These are phyloP conservation scores for Xylaria sp. DNA, from an alignment of 2,329 filamentous ascomycete genomes.

Conservation along the genomic window DNA sequence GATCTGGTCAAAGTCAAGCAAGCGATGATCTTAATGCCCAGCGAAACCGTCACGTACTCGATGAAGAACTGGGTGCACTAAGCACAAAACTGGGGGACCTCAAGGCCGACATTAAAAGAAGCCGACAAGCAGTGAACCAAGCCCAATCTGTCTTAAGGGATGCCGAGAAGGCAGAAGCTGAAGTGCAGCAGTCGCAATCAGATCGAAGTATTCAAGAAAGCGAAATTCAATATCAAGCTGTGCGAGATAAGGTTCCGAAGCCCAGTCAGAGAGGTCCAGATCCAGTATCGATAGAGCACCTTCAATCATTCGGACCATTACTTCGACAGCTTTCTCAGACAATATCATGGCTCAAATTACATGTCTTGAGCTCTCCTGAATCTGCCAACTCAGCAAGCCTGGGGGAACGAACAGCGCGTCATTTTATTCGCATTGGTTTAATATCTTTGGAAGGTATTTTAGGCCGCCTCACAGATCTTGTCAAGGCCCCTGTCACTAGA, in stretches of 20 bases:
- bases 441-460: constrained; percentile 19
- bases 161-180: constrained; percentile 21
- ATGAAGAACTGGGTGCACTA: not conserved
- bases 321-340: constrained; percentile 15
- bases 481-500: not conserved
- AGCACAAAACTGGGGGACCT: constrained; percentile 19
- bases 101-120: constrained; percentile 21
- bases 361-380: not conserved
- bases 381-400: not conserved
- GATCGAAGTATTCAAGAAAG: constrained; percentile 5
- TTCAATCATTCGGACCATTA: constrained; percentile 15
- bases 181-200: not conserved
- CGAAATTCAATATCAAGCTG: constrained; percentile 2
- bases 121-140: constrained; percentile 23
- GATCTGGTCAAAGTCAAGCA: not conserved
- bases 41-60: not conserved
- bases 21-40: not conserved
- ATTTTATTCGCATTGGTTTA: constrained; percentile 25
- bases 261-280: not conserved
- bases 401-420: not conserved
- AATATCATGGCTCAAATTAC: constrained; percentile 21
- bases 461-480: constrained; percentile 1
- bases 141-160: constrained; percentile 24
- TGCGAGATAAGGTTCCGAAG: constrained; percentile 15
- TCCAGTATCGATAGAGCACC: constrained; percentile 10